Evolutionary conservation across 768 basidiomycete species (phyloP), one percentile per base, ranked within the genome.

Genomic region (Leccinum aurantiacum): DNA sequence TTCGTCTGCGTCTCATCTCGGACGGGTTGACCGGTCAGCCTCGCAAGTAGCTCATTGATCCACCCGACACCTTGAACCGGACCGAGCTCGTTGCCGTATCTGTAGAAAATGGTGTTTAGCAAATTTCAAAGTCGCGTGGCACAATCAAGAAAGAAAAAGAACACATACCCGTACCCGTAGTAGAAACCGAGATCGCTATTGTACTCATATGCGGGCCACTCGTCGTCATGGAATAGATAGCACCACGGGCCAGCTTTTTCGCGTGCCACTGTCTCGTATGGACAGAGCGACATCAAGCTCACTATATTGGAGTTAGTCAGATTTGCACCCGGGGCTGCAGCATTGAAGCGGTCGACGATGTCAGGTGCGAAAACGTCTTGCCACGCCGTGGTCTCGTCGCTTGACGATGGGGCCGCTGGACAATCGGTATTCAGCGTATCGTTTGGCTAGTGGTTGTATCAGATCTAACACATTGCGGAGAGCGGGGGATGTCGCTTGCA

Each of bases 31-130:
- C 78, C 78, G 0, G 88, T 90, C 47, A 94, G 79, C 9, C 93
- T 83, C 0, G 91, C 89, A 24, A 95, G 75, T 24, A 95, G 83
- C 74, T 94, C 94, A 71, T 93, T 93, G 68, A 90, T 77, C 72
- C 89, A 95, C 3, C 93, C 93, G 3, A 93, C 88, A 27, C 91
- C 91, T 70, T 91, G 89, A 6, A 91, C 85, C 3, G 75, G 84
- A 0, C 91, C 90, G 0, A 91, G 78, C 1, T 69, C 65, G 57
- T 85, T 82, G 9, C 90, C 91, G 58, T 89, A 84, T 24, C 88
- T 88, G 27, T 46, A 15, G 14, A 37, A 37, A 37, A 37, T 37
- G 35, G 35, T 37, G 35, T 37, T 37, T 4, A 37, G 6, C 14
- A 37, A 7, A 7, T 35, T 6, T 37, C 35, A 3, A 37, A 15